Conservation (phyloP, 331 rosid genomes). For the Quercus lobata region DNA sequence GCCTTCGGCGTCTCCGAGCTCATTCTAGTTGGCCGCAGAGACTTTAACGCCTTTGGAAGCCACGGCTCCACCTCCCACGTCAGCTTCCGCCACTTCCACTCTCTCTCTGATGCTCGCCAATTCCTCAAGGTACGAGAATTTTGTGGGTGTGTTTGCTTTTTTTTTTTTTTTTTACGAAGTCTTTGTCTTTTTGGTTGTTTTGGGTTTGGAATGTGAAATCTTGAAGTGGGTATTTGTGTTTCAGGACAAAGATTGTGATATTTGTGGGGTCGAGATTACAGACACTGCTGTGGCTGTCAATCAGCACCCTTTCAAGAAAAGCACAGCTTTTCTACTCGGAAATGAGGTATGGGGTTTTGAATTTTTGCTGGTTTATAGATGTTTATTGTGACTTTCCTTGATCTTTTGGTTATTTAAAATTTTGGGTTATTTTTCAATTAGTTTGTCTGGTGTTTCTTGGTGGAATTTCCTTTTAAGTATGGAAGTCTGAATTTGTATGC, state of each 20-base stretch:
- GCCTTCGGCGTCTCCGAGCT: constrained; percentile 88
- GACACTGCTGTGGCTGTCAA: constrained; percentile 65
- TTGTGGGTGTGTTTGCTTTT: background rate
- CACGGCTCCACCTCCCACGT: constrained; percentile 87
- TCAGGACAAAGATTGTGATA: constrained; percentile 74
- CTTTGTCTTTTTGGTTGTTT: background rate
- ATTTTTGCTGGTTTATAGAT: background rate
- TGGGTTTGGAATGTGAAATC: background rate
- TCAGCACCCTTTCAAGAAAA: constrained; percentile 76
- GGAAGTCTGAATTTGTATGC: background rate
- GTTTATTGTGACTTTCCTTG: background rate
- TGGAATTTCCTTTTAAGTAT: background rate
- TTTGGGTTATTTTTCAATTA: background rate
- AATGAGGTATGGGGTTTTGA: constrained; percentile 55
- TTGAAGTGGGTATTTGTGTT: constrained; percentile 8
- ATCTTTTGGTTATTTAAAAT: background rate
- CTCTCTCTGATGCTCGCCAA: constrained; percentile 66
- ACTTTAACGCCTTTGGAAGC: constrained; percentile 86
- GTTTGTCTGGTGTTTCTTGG: background rate
- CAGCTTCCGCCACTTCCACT: constrained; percentile 85
- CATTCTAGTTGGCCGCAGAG: constrained; percentile 82
- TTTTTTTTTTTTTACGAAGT: background rate
- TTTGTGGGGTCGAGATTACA: constrained; percentile 92
- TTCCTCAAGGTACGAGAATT: constrained; percentile 49
- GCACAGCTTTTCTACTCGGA: constrained; percentile 87